Conservation (phyloP, 768 basidiomycete species). For the Collybiopsis confluens region DNA sequence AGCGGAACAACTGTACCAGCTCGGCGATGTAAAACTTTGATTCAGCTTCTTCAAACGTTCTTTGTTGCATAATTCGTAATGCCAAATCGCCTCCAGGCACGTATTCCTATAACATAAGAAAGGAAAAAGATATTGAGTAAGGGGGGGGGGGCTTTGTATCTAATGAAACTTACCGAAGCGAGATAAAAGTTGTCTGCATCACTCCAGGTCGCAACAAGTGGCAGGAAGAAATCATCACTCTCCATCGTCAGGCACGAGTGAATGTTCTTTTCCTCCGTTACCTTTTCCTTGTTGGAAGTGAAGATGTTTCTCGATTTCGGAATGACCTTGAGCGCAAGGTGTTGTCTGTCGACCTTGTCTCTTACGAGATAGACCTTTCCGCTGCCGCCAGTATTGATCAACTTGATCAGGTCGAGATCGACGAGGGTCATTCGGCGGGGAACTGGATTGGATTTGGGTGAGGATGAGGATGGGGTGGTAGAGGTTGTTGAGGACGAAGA, state of each 20-base stretch:
- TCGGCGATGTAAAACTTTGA: conserved; percentile 18
- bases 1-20: conserved; percentile 14
- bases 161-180: conserved; percentile 16
- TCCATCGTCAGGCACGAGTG: conserved; percentile 10
- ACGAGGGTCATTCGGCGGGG: conserved; percentile 6
- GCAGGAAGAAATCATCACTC: conserved; percentile 12
- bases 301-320: conserved; percentile 9
- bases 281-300: conserved; percentile 5
- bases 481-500: neutral
- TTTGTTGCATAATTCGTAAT: conserved; percentile 2
- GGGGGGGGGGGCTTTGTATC: neutral
- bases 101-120: conserved; percentile 16
- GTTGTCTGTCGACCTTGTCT: conserved; percentile 9
- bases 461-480: neutral
- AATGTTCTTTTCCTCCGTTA: conserved; percentile 10
- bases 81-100: conserved; percentile 17
- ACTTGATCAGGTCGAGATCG: conserved; percentile 7
- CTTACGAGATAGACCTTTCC: conserved; percentile 16
- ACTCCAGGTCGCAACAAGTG: conserved; percentile 20
- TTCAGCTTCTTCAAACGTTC: conserved; percentile 8
- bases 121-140: neutral
- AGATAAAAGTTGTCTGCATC: conserved; percentile 18
- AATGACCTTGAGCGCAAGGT: conserved; percentile 18
- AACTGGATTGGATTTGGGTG: neutral
- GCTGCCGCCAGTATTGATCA: conserved; percentile 9